Percentiles rank a stretch among this genome's conserved stretches.
phyloP scores from a whole-genome alignment of 192 early-diverging fungal species.

The Backusella macrospora region DNA sequence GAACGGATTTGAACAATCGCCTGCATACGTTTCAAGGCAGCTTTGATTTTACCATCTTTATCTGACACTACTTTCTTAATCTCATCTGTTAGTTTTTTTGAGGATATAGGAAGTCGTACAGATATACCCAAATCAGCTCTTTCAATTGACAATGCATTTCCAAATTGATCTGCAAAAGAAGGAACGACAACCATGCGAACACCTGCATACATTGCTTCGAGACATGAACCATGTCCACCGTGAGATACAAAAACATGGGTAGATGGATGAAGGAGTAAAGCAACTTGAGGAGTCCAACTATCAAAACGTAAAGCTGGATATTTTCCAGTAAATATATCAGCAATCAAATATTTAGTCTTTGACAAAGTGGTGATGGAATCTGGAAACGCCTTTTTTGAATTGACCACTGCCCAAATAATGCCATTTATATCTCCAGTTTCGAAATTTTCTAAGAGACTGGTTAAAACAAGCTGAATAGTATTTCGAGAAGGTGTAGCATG shows the following conservation, averaged over 20 bases:
- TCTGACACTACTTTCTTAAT: not conserved
- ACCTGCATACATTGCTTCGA: slow-evolving; percentile 38
- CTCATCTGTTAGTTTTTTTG: not conserved
- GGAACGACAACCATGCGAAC: slow-evolving; percentile 35
- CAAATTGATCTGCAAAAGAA: slow-evolving; percentile 35
- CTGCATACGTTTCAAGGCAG: not conserved
- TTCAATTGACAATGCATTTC: slow-evolving; percentile 7
- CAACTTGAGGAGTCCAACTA: slow-evolving; percentile 36
- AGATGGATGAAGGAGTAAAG: slow-evolving; percentile 33
- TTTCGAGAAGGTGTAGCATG: slow-evolving; percentile 5
- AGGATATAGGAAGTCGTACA: not conserved
- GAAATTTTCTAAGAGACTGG: slow-evolving; percentile 20
- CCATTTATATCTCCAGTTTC: slow-evolving; percentile 35
- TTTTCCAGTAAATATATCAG: not conserved
- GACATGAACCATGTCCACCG: slow-evolving; percentile 28
- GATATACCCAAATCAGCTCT: not conserved
- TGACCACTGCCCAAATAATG: slow-evolving; percentile 33
- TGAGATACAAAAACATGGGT: slow-evolving; percentile 34
- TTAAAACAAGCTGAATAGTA: slow-evolving; percentile 22
- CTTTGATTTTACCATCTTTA: not conserved
- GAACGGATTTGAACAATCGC: slow-evolving; percentile 25
- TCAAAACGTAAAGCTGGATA: not conserved
- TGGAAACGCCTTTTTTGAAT: not conserved
- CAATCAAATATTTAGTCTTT: not conserved
- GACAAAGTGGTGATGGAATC: not conserved